These are phyloP conservation scores for Pestalotiopsis sp. DNA, from an alignment of 2,329 filamentous ascomycete genomes.

Conservation along the genomic window DNA sequence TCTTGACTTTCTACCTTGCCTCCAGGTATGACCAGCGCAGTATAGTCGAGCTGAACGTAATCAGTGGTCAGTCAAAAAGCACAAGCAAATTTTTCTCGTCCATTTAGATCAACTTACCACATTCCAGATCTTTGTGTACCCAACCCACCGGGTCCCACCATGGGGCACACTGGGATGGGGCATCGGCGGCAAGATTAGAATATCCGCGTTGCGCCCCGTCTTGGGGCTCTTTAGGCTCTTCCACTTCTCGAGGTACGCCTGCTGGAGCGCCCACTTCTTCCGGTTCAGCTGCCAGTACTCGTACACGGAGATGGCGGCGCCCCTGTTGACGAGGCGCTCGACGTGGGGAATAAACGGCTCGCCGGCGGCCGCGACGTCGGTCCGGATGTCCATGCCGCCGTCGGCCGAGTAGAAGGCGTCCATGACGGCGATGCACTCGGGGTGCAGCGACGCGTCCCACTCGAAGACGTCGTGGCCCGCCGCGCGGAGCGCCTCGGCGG, in stretches of 20 bases:
- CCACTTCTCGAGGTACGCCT: constrained; percentile 62
- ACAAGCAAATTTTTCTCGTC: too few species aligned
- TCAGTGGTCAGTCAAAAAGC: constrained; percentile 29
- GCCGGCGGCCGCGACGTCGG: constrained; percentile 50
- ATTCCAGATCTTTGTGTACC: constrained; percentile 65
- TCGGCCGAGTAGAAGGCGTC: constrained; percentile 63
- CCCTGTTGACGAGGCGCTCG: constrained; percentile 46
- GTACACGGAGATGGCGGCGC: constrained; percentile 57
- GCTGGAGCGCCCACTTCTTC: constrained; percentile 52
- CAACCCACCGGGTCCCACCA: constrained; percentile 42
- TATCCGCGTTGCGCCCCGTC: constrained; percentile 50
- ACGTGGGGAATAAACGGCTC: constrained; percentile 54
- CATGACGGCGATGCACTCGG: constrained; percentile 58
- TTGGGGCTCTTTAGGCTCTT: constrained; percentile 39
- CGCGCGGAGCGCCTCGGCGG: constrained; percentile 35
- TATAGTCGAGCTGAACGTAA: constrained; percentile 45
- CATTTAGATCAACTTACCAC: constrained; percentile 25
- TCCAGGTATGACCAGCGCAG: constrained; percentile 55
- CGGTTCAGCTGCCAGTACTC: constrained; percentile 69
- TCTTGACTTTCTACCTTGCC: constrained; percentile 44
- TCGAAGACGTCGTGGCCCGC: constrained; percentile 55
- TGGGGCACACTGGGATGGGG: constrained; percentile 58
- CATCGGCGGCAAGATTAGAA: constrained; percentile 59
- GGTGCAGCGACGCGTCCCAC: constrained; percentile 53
- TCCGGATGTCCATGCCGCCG: constrained; percentile 62